Base-by-base conservation (phyloP, 352 stramenopile genomes). In the Peronospora farinosa region DNA sequence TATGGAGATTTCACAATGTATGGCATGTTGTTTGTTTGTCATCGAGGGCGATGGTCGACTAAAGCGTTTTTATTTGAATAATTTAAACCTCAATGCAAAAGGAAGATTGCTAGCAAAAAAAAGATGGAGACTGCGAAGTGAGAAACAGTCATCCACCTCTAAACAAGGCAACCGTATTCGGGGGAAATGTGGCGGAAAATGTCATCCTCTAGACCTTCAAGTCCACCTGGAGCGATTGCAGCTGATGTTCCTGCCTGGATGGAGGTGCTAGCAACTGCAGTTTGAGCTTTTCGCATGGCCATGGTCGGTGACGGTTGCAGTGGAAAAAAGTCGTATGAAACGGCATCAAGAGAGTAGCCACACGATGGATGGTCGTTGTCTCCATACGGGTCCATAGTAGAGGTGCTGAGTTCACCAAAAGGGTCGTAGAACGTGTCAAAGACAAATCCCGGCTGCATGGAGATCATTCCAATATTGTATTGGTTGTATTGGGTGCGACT, bases 181-280 rank as follows among this genome's bases (percentile, higher is more conserved):
- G 81, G 78, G 3, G 81, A 92, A 45, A 92, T 89, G 39, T 92
- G 81, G 35, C 86, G 68, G 47, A 92, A 92, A 39, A 92, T 80
- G 49, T 89, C 78, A 49, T 92, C 81, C 13, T 87, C 74, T 3
- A 74, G 38, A 0, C 49, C 57, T 19, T 77, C 67, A 19, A 66
- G 41, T 40, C 63, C 59, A 35, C 21, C 51, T 23, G 45, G 30
- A 7, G 40, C 36, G 2, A 38, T 58, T 11, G 54, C 40, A 1
- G 49, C n/a, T 7, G 39, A 52, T 19, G 42, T 13, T 2, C 60
- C 51, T 27, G 56, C 43, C 15, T 28, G 13, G n/a, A 27, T 59
- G 2, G 47, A 58, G 9, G 36, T 31, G 17, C 30, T 47, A 10
- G 39, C 33, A 19, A 42, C 10, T 10, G 32, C 16, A 8, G 41